Conservation (phyloP, 108 stramenopile genomes). For the Fragilaria crotonensis region DNA sequence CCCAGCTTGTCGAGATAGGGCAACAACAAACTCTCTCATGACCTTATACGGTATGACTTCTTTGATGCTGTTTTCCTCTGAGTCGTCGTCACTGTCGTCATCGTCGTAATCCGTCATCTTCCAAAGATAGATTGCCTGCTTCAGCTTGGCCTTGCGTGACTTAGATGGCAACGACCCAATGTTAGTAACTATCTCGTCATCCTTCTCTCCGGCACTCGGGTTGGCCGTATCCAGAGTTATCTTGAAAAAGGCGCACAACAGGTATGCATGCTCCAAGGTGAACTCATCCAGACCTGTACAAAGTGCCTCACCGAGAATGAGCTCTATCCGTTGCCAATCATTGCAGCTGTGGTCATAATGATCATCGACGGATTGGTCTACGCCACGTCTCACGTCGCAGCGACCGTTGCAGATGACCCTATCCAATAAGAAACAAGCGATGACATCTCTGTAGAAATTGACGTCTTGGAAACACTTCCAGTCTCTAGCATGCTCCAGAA, state of each 20-base stretch:
- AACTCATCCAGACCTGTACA: conserved; percentile 14
- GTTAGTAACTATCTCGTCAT: not conserved
- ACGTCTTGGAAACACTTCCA: conserved; percentile 22
- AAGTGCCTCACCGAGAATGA: conserved; percentile 30
- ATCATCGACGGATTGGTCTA: not conserved
- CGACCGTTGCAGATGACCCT: conserved; percentile 29
- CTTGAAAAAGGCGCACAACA: conserved; percentile 30
- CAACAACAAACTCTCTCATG: not conserved
- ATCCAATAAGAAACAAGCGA: conserved; percentile 29
- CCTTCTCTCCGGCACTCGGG: not conserved
- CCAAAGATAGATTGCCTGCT: not conserved
- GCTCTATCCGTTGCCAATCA: conserved; percentile 12
- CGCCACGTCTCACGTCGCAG: conserved; percentile 10
- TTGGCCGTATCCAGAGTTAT: not conserved
- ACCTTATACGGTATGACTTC: conserved; percentile 4
- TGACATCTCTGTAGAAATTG: conserved; percentile 22
- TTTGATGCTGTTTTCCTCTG: not conserved
- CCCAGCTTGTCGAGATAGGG: not conserved
- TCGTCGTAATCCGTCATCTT: conserved; percentile 8
- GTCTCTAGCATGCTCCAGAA: conserved; percentile 22
- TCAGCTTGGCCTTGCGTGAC: conserved; percentile 2
- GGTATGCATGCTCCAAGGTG: conserved; percentile 26
- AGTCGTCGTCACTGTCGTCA: conserved; percentile 2
- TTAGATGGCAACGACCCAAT: not conserved
- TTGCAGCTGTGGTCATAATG: conserved; percentile 7